A percentile compares a stretch with the other conserved stretches of the same genome.
Conservation (phyloP, 441 rosid species). For the Populus hybrid region DNA sequence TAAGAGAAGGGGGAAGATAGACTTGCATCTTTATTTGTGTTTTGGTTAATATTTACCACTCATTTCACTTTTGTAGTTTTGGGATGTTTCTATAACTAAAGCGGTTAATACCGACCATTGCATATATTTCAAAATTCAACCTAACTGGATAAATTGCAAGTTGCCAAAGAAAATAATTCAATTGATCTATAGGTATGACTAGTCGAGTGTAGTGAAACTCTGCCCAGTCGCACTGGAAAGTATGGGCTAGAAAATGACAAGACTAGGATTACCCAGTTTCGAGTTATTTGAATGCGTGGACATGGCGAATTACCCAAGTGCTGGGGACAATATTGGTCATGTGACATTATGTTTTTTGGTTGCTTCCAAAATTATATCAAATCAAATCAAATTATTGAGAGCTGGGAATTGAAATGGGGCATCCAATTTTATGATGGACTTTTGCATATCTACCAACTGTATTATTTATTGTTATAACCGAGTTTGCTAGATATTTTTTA, state of each 20-base stretch:
- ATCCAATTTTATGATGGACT: background rate
- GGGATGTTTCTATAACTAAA: too few species aligned
- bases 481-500: too few species aligned
- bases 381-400: background rate
- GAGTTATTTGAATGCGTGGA: background rate
- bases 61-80: too few species aligned
- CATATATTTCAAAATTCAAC: background rate
- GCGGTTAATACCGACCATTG: too few species aligned
- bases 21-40: background rate
- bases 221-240: too few species aligned
- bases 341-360: background rate
- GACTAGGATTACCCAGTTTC: background rate
- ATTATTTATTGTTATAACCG: background rate
- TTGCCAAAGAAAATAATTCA: background rate
- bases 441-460: background rate
- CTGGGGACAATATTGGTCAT: background rate
- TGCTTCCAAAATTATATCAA: constrained; percentile 5
- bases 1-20: background rate
- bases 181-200: too few species aligned
- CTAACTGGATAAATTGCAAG: background rate
- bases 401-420: background rate
- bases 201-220: background rate
- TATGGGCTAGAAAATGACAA: constrained; percentile 9
- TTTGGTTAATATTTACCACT: background rate
- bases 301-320: background rate